A percentile compares a stretch with the other conserved stretches of the same genome.
phyloP scores from a whole-genome alignment of 2,329 filamentous ascomycete species.

The Sporothrix dimorphospora region DNA sequence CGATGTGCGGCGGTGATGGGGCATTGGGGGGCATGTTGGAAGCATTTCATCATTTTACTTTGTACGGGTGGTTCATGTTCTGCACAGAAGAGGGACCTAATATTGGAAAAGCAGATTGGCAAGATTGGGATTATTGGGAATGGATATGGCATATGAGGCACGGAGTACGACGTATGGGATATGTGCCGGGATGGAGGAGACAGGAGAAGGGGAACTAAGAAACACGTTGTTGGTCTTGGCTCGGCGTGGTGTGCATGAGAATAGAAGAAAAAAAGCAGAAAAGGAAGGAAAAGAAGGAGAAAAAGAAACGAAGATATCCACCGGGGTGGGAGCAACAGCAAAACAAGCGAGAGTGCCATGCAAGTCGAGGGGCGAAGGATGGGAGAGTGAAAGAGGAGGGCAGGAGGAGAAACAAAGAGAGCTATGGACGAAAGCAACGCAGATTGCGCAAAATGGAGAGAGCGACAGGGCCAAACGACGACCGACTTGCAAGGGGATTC shows the following conservation, averaged over 20 bases:
- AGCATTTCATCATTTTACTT: constrained; percentile 4
- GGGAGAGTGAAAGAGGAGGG: neutral
- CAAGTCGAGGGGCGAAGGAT: neutral
- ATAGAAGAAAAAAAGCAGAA: neutral
- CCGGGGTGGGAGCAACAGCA: neutral
- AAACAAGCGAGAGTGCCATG: neutral
- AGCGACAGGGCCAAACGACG: neutral
- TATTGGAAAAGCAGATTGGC: constrained; percentile 7
- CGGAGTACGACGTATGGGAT: neutral
- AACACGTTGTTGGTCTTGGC: constrained; percentile 17
- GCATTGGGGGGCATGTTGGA: neutral
- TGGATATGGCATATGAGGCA: neutral
- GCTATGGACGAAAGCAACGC: too few relatives aligned
- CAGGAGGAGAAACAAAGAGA: neutral
- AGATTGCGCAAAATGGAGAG: neutral
- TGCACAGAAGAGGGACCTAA: neutral
- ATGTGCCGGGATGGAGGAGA: neutral
- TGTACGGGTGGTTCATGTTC: neutral
- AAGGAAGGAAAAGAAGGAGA: neutral
- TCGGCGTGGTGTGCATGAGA: neutral
- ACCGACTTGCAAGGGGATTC: neutral
- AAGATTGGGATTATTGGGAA: neutral
- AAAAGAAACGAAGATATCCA: neutral
- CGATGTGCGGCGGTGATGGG: neutral
- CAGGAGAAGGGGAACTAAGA: neutral